Percentiles rank a stretch among this genome's conserved stretches.
phyloP scores from a whole-genome alignment of 129 eudicot genomes.

The Flaveria trinervia region DNA sequence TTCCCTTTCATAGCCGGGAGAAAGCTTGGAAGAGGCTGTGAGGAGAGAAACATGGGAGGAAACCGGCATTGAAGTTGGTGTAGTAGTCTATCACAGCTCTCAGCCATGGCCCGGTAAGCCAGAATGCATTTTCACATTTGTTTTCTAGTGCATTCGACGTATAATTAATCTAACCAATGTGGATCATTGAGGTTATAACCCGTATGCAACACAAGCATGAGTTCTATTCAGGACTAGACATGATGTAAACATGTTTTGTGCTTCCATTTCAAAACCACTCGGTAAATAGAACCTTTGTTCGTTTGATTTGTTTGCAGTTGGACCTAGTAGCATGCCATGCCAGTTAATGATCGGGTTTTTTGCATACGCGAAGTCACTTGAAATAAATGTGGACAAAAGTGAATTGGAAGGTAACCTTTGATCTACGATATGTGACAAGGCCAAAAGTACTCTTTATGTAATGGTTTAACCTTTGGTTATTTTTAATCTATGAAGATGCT shows the following conservation, averaged over 20 bases:
- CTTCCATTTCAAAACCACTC: neutral
- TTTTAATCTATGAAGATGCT: slow-evolving; percentile 55
- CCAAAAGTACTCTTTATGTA: slow-evolving; percentile 9
- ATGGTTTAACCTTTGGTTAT: neutral
- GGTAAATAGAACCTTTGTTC: neutral
- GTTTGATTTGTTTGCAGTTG: slow-evolving; percentile 51
- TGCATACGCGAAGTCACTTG: slow-evolving; percentile 84
- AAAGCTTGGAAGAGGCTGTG: slow-evolving; percentile 95
- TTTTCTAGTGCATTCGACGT: neutral
- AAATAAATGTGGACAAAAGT: slow-evolving; percentile 83
- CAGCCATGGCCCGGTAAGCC: slow-evolving; percentile 96
- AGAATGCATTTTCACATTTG: slow-evolving; percentile 14
- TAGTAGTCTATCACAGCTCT: slow-evolving; percentile 90
- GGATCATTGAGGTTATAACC: neutral
- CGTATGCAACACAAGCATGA: neutral
- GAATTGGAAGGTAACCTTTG: slow-evolving; percentile 77
- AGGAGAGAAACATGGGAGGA: slow-evolving; percentile 99
- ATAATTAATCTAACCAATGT: neutral
- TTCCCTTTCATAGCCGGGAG: slow-evolving; percentile 73
- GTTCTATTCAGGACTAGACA: neutral
- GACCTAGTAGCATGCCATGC: slow-evolving; percentile 96
- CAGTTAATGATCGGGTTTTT: slow-evolving; percentile 92
- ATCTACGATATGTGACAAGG: neutral
- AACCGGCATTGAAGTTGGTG: slow-evolving; percentile 90
- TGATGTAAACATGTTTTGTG: neutral